Evolutionary conservation across 2,329 filamentous ascomycete species (phyloP).

Genomic region (Xylariaceae sp.): DNA sequence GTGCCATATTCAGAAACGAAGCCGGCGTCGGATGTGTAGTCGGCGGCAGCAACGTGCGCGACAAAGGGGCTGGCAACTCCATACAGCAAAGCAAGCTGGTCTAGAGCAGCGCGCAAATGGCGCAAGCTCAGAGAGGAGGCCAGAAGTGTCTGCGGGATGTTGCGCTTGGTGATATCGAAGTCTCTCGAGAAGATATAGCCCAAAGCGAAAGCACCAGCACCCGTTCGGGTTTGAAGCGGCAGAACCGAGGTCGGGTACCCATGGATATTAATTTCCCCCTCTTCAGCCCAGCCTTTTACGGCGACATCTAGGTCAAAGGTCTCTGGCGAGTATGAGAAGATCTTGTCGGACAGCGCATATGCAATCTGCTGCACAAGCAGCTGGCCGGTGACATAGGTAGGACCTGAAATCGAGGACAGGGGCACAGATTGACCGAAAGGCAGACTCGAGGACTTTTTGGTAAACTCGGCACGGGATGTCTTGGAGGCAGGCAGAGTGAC

Average conservation of each 20-base stretch:
- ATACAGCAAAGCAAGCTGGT: conserved; percentile 89
- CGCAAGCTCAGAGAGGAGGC: conserved; percentile 79
- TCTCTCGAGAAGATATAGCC: conserved; percentile 98
- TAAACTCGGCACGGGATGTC: conserved; percentile 29
- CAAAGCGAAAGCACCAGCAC: conserved; percentile 85
- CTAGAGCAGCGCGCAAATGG: conserved; percentile 76
- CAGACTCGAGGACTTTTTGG: conserved; percentile 46
- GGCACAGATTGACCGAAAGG: conserved; percentile 54
- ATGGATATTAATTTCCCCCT: conserved; percentile 72
- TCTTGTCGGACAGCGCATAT: conserved; percentile 91
- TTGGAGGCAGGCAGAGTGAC: conserved; percentile 26
- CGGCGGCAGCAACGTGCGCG: conserved; percentile 84
- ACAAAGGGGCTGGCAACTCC: conserved; percentile 89
- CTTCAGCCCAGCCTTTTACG: conserved; percentile 69
- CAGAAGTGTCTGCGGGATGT: conserved; percentile 86
- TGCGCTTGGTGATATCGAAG: conserved; percentile 85
- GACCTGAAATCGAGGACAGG: conserved; percentile 66
- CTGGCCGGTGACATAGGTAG: conserved; percentile 91
- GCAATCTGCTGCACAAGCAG: conserved; percentile 93
- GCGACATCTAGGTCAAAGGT: conserved; percentile 87
- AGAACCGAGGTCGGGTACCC: conserved; percentile 75
- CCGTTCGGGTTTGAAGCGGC: conserved; percentile 78
- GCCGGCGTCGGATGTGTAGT: conserved; percentile 67
- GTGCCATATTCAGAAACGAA: conserved; percentile 85
- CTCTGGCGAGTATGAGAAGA: conserved; percentile 94